Conservation (phyloP, 1,284 basidiomycete species). For the Rhodotorula sp. region DNA sequence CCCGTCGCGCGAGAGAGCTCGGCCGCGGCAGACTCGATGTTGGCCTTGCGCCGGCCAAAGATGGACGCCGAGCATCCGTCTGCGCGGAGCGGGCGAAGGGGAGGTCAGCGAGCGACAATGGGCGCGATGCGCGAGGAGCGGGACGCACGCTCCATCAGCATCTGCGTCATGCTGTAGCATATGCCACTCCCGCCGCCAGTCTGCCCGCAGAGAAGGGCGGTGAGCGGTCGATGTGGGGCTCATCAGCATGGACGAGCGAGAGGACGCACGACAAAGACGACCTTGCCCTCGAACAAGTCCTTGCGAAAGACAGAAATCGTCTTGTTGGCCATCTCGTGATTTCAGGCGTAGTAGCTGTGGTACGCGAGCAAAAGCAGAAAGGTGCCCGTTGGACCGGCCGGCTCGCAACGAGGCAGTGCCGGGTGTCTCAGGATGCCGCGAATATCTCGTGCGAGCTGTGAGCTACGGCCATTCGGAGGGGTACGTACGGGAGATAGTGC, state of each 20-base stretch:
- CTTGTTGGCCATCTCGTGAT: neutral
- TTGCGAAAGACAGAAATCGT: slow-evolving; percentile 62
- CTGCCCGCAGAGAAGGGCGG: neutral
- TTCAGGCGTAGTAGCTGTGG: too few relatives aligned
- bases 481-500: too few relatives aligned
- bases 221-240: neutral
- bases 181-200: slow-evolving; percentile 56
- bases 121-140: neutral
- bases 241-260: slow-evolving; percentile 2
- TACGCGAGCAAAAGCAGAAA: too few relatives aligned
- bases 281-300: slow-evolving; percentile 87
- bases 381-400: too few relatives aligned
- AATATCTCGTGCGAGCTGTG: too few relatives aligned
- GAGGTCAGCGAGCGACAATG: neutral
- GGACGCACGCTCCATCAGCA: slow-evolving; percentile 75
- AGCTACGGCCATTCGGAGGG: too few relatives aligned
- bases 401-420: too few relatives aligned
- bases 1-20: slow-evolving; percentile 74
- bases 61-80: slow-evolving; percentile 44
- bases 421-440: too few relatives aligned
- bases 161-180: slow-evolving; percentile 82
- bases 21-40: slow-evolving; percentile 69
- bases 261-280: slow-evolving; percentile 74
- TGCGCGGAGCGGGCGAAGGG: slow-evolving; percentile 48
- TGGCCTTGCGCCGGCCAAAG: slow-evolving; percentile 61